Percentiles rank a stretch among this genome's conserved stretches.
These are phyloP conservation scores for Wakefieldia striispora DNA, from an alignment of 768 basidiomycete species.

Conservation along the genomic window DNA sequence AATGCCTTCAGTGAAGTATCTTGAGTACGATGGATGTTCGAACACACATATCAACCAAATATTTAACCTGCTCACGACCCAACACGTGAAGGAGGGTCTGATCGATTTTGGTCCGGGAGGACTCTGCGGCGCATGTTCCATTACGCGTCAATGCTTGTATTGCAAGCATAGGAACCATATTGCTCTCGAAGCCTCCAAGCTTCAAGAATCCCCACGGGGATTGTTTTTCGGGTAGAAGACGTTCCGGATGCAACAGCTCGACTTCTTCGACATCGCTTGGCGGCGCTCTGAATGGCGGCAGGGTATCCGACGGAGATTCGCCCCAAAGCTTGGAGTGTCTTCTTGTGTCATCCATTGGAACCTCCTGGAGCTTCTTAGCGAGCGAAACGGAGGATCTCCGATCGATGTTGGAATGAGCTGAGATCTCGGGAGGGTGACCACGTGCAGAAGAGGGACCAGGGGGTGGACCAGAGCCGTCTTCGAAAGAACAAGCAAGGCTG, in stretches of 20 bases:
- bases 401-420: conserved; percentile 19
- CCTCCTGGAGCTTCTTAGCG: conserved; percentile 20
- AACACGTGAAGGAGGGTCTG: conserved; percentile 34
- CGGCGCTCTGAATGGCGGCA: conserved; percentile 19
- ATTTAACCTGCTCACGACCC: conserved; percentile 33
- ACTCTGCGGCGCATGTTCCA: conserved; percentile 22
- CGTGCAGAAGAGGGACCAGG: conserved; percentile 16
- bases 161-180: conserved; percentile 44
- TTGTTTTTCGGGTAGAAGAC: conserved; percentile 34
- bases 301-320: conserved; percentile 7
- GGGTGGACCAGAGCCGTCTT: conserved; percentile 26
- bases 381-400: conserved; percentile 23
- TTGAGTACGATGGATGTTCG: not conserved
- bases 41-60: conserved; percentile 40
- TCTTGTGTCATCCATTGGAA: conserved; percentile 21
- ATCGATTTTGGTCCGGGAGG: conserved; percentile 22
- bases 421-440: conserved; percentile 19
- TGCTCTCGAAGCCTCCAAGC: conserved; percentile 42
- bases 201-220: conserved; percentile 41
- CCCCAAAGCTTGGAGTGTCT: conserved; percentile 23
- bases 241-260: conserved; percentile 33
- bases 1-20: not conserved
- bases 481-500: conserved; percentile 45
- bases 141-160: conserved; percentile 40
- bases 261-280: conserved; percentile 25